A percentile compares a stretch with the other conserved stretches of the same genome.
phyloP scores from a whole-genome alignment of 139 green algal genomes.

The Edaphochlamys debaryana region DNA sequence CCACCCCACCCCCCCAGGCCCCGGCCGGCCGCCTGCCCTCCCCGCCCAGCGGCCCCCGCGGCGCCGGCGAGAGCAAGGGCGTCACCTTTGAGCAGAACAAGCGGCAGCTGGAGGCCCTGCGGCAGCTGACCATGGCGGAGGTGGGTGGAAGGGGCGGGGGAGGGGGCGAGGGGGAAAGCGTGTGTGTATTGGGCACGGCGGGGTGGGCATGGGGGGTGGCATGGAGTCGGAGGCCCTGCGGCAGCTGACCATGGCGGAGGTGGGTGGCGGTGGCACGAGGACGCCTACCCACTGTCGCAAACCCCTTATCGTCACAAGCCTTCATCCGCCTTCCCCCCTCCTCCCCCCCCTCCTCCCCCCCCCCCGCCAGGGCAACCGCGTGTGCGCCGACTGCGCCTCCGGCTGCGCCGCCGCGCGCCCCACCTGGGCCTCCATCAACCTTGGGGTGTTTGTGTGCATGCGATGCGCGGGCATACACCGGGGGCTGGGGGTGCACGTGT shows the following conservation, averaged over 20 bases:
- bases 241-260: slow-evolving; percentile 55
- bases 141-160: not conserved
- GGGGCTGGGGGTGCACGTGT: slow-evolving; percentile 87
- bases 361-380: slow-evolving; percentile 20
- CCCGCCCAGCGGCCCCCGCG: not conserved
- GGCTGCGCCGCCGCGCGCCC: slow-evolving; percentile 52
- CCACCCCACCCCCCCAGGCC: too few species aligned
- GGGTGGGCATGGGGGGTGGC: too few species aligned
- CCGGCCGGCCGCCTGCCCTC: not conserved
- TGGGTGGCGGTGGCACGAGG: not conserved
- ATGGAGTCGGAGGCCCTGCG: slow-evolving; percentile 67
- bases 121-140: slow-evolving; percentile 56
- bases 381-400: slow-evolving; percentile 76
- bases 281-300: too few species aligned
- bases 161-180: too few species aligned
- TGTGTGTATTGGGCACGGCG: too few species aligned
- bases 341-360: not conserved
- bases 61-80: slow-evolving; percentile 82
- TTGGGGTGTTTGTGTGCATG: slow-evolving; percentile 91
- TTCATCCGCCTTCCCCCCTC: too few species aligned
- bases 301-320: too few species aligned
- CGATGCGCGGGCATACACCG: slow-evolving; percentile 88
- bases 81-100: slow-evolving; percentile 82
- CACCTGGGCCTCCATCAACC: slow-evolving; percentile 86
- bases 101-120: slow-evolving; percentile 65